These are phyloP conservation scores for Excoecaria agallocha DNA, from an alignment of 345 rosid genomes.

Conservation along the genomic window DNA sequence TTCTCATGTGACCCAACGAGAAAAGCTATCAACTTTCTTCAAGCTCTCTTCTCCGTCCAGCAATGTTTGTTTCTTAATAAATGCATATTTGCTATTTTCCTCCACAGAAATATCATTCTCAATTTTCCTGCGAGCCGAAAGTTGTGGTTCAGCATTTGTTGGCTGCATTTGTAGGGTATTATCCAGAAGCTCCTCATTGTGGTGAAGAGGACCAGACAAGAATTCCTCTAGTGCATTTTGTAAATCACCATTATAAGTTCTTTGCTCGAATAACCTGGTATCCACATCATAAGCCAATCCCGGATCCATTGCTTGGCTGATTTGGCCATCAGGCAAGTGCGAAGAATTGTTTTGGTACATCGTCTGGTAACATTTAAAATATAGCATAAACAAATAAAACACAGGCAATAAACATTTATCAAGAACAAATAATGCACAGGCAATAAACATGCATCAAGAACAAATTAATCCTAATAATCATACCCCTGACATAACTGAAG, in stretches of 20 bases:
- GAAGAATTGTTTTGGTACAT: conserved; percentile 34
- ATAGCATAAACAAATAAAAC: conserved; percentile 15
- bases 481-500: background rate
- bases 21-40: conserved; percentile 88
- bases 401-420: background rate
- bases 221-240: conserved; percentile 36
- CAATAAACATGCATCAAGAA: background rate
- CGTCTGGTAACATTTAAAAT: conserved; percentile 36
- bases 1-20: conserved; percentile 78
- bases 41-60: conserved; percentile 58
- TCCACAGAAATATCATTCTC: conserved; percentile 43
- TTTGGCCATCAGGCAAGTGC: conserved; percentile 30
- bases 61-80: conserved; percentile 45
- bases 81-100: conserved; percentile 40
- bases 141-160: conserved; percentile 35
- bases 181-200: conserved; percentile 33
- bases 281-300: conserved; percentile 46
- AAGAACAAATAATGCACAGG: background rate
- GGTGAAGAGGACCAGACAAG: conserved; percentile 34
- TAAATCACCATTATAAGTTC: conserved; percentile 27
- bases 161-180: conserved; percentile 32
- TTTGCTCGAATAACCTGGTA: conserved; percentile 47
- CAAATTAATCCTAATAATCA: background rate
- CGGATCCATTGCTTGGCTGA: conserved; percentile 41
- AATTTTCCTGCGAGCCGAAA: conserved; percentile 29